These are phyloP conservation scores for Sisymbrium altissimum DNA, from an alignment of 345 rosid genomes.

Conservation along the genomic window DNA sequence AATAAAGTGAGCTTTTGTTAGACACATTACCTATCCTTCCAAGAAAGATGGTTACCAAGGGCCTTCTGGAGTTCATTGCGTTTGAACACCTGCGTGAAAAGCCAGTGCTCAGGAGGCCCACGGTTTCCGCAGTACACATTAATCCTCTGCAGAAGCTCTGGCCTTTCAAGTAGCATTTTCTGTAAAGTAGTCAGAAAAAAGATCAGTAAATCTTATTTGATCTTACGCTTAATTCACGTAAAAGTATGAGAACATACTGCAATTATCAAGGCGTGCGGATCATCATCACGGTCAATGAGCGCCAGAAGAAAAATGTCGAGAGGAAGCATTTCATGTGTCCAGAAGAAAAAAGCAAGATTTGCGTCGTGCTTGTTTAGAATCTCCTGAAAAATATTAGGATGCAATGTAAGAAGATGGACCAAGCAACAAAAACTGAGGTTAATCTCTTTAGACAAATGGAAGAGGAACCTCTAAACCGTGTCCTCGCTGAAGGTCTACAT, in stretches of 20 bases:
- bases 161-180: slow-evolving; percentile 54
- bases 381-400: slow-evolving; percentile 47
- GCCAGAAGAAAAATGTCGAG: slow-evolving; percentile 91
- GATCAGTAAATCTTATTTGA: not conserved
- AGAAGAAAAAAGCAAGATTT: slow-evolving; percentile 77
- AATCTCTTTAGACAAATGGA: slow-evolving; percentile 5
- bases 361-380: slow-evolving; percentile 60
- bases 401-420: slow-evolving; percentile 21
- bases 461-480: slow-evolving; percentile 63
- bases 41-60: slow-evolving; percentile 96
- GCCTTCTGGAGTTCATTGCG: slow-evolving; percentile 86
- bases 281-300: slow-evolving; percentile 92
- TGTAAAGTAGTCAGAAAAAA: not conserved
- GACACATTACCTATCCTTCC: slow-evolving; percentile 83
- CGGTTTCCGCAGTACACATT: slow-evolving; percentile 56
- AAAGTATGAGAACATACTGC: slow-evolving; percentile 52
- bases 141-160: slow-evolving; percentile 77
- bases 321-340: slow-evolving; percentile 94
- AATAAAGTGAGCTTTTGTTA: not conserved
- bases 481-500: slow-evolving; percentile 75
- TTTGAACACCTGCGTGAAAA: slow-evolving; percentile 64
- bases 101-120: slow-evolving; percentile 89
- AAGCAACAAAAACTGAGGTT: slow-evolving; percentile 14
- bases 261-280: slow-evolving; percentile 84
- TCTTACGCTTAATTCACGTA: not conserved